Evolutionary conservation across 441 rosid genomes (phyloP), one percentile per base, ranked within the genome.

Genomic region (Dalechampia spathulata): DNA sequence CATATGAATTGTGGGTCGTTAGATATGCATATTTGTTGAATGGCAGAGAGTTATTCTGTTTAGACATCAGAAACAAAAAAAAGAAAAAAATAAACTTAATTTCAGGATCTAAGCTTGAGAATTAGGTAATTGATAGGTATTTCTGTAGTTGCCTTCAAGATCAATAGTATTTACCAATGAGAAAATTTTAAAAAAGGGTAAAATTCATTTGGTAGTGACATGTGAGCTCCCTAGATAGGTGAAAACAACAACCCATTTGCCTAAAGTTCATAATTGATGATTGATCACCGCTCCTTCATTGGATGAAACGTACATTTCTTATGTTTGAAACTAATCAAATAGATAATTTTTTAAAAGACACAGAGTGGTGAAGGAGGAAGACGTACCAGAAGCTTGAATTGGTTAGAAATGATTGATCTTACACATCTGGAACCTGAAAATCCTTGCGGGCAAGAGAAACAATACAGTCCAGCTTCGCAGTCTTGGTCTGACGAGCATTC

Each of bases 21-120:
- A 89, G 64, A 71, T 77, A 89, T 65, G 96, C 86, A 49, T 86
- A 86, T 51, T 78, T 89, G 63, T 83, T 86, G 66, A 86, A 82
- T 6, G 96, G 86, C 26, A 89, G 69, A 39, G 90, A 83, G 65
- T 89, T 79, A 46, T 86, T 89, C 95, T 86, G 50, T 59, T 11
- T 9, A 9, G 7, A 3, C 8, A 11, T 14, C 5, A 39, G 3
- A 15, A 1, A 39, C 19, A 6, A 70, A 71, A 25, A 78, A 80
- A 39, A 0, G 15, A 15, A 39, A 0, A 0, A 37, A 4, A 7
- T 12, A 4, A 10, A 10, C 5, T 37, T 30, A 30, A 30, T 30
- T 30, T n/a, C n/a, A n/a, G n/a, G n/a, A n/a, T n/a, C n/a, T n/a
- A n/a, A n/a, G n/a, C n/a, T n/a, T n/a, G n/a, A n/a, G n/a, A n/a